These are phyloP conservation scores for Phascolomyces articulosus DNA, from an alignment of 371 early-diverging fungal genomes.

Conservation along the genomic window DNA sequence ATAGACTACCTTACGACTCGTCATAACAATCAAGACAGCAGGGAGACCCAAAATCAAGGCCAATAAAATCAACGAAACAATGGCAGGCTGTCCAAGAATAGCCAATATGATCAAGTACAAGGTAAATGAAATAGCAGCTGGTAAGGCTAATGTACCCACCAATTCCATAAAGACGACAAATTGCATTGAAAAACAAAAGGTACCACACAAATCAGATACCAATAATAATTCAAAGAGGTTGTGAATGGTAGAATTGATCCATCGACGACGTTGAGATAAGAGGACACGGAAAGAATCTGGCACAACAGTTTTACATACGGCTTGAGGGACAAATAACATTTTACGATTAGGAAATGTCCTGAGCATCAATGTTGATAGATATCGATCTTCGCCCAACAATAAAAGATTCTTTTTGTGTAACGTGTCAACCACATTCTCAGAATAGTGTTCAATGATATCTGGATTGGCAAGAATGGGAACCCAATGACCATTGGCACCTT, in stretches of 20 bases:
- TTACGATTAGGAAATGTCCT: conserved; percentile 89
- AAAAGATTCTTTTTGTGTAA: conserved; percentile 96
- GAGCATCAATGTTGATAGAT: conserved; percentile 93
- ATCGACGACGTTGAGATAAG: conserved; percentile 85
- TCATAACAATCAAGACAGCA: conserved; percentile 85
- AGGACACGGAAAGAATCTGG: conserved; percentile 81
- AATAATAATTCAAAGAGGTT: conserved; percentile 84
- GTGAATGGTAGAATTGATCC: conserved; percentile 49
- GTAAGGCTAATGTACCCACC: conserved; percentile 81
- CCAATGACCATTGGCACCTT: conserved; percentile 75
- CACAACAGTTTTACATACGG: conserved; percentile 83
- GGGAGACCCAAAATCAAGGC: conserved; percentile 80
- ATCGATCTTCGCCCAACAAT: conserved; percentile 94
- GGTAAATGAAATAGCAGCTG: conserved; percentile 82
- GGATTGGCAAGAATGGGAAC: conserved; percentile 86
- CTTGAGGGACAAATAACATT: conserved; percentile 93
- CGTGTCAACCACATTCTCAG: conserved; percentile 88
- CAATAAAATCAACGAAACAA: conserved; percentile 73
- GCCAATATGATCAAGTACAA: conserved; percentile 56
- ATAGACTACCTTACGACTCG: conserved; percentile 88
- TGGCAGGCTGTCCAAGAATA: conserved; percentile 57
- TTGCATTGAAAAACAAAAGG: conserved; percentile 90
- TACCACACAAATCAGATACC: conserved; percentile 88
- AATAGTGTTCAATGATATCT: conserved; percentile 88
- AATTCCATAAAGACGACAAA: conserved; percentile 87